These are phyloP conservation scores for Cyclostephanos tholiformis DNA, from an alignment of 108 stramenopile genomes.

Conservation along the genomic window DNA sequence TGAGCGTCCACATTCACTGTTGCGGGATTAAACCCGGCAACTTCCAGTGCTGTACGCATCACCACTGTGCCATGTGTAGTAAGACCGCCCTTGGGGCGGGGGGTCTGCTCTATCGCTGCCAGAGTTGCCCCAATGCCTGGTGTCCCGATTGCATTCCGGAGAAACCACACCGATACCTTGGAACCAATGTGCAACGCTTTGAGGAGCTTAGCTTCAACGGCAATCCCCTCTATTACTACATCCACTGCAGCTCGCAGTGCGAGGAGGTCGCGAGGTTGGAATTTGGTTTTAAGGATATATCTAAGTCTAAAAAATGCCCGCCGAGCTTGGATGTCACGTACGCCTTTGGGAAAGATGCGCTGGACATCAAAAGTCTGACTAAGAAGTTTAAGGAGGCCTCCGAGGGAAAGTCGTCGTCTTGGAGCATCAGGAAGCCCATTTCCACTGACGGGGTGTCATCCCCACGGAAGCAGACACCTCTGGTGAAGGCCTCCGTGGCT, in stretches of 20 bases:
- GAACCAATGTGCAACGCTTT: constrained; percentile 49
- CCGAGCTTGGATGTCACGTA: constrained; percentile 48
- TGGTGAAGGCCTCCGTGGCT: neutral
- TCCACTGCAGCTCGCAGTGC: constrained; percentile 64
- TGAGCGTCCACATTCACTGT: constrained; percentile 54
- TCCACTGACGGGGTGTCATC: neutral
- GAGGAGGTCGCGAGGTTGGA: constrained; percentile 48
- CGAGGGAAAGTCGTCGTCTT: neutral
- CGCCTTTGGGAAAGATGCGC: constrained; percentile 49
- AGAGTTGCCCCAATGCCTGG: constrained; percentile 65
- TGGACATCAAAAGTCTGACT: constrained; percentile 30
- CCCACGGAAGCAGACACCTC: neutral
- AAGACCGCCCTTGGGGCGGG: constrained; percentile 65
- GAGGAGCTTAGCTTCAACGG: constrained; percentile 52
- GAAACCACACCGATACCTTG: constrained; percentile 26
- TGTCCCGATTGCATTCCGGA: constrained; percentile 88
- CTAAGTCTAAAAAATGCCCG: constrained; percentile 48
- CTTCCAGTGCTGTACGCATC: constrained; percentile 76
- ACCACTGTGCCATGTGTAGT: constrained; percentile 67
- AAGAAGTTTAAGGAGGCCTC: constrained; percentile 31
- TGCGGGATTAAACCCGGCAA: constrained; percentile 45
- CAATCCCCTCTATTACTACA: constrained; percentile 55
- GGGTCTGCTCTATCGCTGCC: constrained; percentile 87
- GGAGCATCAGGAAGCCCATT: neutral
- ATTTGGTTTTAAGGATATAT: constrained; percentile 41